These are phyloP conservation scores for Leavenworthia alabamica DNA, from an alignment of 345 rosid genomes.

Conservation along the genomic window DNA sequence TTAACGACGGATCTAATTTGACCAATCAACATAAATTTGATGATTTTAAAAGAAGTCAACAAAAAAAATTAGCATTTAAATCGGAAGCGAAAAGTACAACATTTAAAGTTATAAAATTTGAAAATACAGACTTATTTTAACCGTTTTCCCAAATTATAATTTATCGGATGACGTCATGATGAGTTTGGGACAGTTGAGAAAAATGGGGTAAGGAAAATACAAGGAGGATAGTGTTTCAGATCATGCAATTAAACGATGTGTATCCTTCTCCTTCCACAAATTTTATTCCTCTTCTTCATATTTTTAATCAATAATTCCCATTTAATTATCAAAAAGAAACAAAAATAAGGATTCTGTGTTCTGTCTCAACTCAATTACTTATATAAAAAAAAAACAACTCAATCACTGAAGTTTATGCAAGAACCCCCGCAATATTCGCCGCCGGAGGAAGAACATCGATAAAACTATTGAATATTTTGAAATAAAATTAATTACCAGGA, in stretches of 20 bases:
- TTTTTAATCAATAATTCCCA: not conserved
- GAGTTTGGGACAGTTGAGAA: slow-evolving; percentile 31
- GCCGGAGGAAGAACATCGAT: slow-evolving; percentile 3
- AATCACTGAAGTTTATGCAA: slow-evolving; percentile 18
- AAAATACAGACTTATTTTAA: no score
- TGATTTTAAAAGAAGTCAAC: no score
- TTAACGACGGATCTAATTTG: no score
- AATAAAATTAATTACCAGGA: slow-evolving; percentile 50
- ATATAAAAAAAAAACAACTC: not conserved
- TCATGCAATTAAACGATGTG: slow-evolving; percentile 32
- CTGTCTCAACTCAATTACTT: slow-evolving; percentile 12
- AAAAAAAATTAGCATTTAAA: no score
- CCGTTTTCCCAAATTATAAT: no score
- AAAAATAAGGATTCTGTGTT: not conserved
- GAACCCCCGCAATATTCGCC: slow-evolving; percentile 20
- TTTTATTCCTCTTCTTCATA: not conserved
- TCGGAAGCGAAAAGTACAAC: no score
- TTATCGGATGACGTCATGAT: slow-evolving; percentile 20
- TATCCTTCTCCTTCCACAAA: slow-evolving; percentile 26
- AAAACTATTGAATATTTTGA: not conserved
- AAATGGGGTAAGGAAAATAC: not conserved
- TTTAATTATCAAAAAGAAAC: not conserved
- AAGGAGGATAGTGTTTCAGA: slow-evolving; percentile 28
- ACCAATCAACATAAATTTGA: no score
- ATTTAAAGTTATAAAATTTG: no score